phyloP scores from a whole-genome alignment of 1,284 basidiomycete genomes.

The Hymenochaete sp. region DNA sequence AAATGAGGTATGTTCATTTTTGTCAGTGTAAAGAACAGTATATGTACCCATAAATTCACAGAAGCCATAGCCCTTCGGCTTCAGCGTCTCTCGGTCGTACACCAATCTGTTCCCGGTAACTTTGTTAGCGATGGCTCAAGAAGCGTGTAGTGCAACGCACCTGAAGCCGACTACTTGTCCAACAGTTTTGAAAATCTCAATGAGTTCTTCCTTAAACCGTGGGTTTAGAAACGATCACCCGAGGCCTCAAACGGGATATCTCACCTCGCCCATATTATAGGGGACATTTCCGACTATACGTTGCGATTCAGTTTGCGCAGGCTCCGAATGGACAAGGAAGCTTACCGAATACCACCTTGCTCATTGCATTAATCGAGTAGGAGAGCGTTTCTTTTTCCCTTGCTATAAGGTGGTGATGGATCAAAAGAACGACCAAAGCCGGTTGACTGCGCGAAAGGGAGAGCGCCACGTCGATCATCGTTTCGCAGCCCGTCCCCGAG shows the following conservation, averaged over 20 bases:
- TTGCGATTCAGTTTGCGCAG: conserved; percentile 1
- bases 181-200: conserved; percentile 79
- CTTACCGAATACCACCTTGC: conserved; percentile 44
- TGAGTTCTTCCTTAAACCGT: conserved; percentile 78
- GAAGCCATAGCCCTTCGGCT: conserved; percentile 95
- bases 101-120: conserved; percentile 61
- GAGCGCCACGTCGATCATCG: neutral
- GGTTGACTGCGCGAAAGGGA: neutral
- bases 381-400: neutral
- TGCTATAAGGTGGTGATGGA: neutral
- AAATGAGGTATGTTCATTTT: conserved; percentile 20
- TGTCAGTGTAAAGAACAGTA: conserved; percentile 33
- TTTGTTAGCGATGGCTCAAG: conserved; percentile 4
- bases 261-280: conserved; percentile 74
- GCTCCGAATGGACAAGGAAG: conserved; percentile 7
- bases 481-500: no score
- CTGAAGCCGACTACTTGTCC: conserved; percentile 84
- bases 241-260: conserved; percentile 16
- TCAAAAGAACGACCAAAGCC: neutral
- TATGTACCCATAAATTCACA: conserved; percentile 90
- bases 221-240: neutral
- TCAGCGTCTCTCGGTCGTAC: conserved; percentile 92
- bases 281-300: conserved; percentile 73
- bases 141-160: conserved; percentile 31
- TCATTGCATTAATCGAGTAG: conserved; percentile 27